Conservation (phyloP, 2,329 filamentous ascomycete genomes). For the Fusarium lateritium region DNA sequence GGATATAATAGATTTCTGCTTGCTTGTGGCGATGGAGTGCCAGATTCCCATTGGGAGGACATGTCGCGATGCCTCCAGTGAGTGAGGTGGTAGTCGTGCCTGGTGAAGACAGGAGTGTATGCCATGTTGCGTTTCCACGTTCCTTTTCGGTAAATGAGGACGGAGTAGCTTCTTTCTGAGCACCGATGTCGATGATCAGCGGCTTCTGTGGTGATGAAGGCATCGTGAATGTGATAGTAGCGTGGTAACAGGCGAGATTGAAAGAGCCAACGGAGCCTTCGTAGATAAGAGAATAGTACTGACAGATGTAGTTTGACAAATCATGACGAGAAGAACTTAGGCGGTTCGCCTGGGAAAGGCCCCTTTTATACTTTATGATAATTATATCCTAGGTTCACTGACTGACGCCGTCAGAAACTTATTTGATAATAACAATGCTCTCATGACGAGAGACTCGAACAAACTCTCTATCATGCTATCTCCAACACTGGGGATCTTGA, state of each 20-base stretch:
- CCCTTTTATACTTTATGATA: background rate
- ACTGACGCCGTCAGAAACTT: background rate
- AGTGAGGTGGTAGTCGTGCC: constrained; percentile 27
- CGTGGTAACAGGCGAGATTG: background rate
- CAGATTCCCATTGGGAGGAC: constrained; percentile 39
- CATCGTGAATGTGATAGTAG: background rate
- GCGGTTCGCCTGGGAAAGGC: background rate
- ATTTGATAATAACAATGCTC: background rate
- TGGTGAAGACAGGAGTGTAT: constrained; percentile 41
- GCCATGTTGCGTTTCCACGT: constrained; percentile 43
- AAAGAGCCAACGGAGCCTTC: background rate
- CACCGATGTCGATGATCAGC: constrained; percentile 23
- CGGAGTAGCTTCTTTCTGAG: background rate
- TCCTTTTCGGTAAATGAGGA: constrained; percentile 27
- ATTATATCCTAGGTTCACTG: background rate
- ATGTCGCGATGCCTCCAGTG: constrained; percentile 43
- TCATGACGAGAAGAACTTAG: background rate
- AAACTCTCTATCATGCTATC: background rate
- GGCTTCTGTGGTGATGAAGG: constrained; percentile 4
- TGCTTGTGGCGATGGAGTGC: constrained; percentile 48
- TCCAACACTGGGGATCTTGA: background rate
- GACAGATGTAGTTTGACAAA: background rate
- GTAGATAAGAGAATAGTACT: background rate
- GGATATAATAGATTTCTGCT: constrained; percentile 48
- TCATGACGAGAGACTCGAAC: background rate